Percentiles rank a stretch among this genome's conserved stretches.
Evolutionary conservation across 2,329 filamentous ascomycete genomes (phyloP).

Genomic region (Diaporthe caulivora): DNA sequence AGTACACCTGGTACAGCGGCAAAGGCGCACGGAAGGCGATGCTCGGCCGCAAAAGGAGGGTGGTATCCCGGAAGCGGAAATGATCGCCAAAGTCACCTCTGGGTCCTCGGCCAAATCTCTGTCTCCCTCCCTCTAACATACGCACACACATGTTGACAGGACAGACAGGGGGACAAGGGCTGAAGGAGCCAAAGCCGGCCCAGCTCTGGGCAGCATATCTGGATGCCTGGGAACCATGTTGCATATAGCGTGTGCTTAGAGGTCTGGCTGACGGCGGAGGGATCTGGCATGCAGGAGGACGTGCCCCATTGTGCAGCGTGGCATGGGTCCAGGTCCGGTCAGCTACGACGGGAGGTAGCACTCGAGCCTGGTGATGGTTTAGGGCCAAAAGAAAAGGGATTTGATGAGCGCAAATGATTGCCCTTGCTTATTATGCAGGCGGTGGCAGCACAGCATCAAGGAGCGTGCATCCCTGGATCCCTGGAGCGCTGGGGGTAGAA

Average conservation of each 20-base stretch:
- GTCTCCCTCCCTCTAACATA: background rate
- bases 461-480: background rate
- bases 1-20: background rate
- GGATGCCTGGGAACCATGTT: background rate
- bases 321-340: slow-evolving; percentile 10
- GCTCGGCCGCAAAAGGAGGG: slow-evolving; percentile 30
- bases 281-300: slow-evolving; percentile 31
- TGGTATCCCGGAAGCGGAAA: slow-evolving; percentile 30
- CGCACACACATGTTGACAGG: background rate
- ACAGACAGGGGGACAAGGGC: background rate
- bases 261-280: slow-evolving; percentile 22
- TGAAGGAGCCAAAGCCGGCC: background rate
- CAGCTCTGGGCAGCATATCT: background rate
- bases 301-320: slow-evolving; percentile 13
- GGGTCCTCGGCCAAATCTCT: slow-evolving; percentile 24
- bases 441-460: slow-evolving; percentile 13
- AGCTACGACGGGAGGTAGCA: slow-evolving; percentile 28
- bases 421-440: slow-evolving; percentile 34
- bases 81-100: slow-evolving; percentile 15
- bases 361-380: slow-evolving; percentile 24
- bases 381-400: slow-evolving; percentile 28
- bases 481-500: no score
- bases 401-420: slow-evolving; percentile 27
- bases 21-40: slow-evolving; percentile 24
- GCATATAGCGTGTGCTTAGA: background rate